These are phyloP conservation scores for Blastobotrys americana DNA, from an alignment of 805 yeast genomes.

Conservation along the genomic window DNA sequence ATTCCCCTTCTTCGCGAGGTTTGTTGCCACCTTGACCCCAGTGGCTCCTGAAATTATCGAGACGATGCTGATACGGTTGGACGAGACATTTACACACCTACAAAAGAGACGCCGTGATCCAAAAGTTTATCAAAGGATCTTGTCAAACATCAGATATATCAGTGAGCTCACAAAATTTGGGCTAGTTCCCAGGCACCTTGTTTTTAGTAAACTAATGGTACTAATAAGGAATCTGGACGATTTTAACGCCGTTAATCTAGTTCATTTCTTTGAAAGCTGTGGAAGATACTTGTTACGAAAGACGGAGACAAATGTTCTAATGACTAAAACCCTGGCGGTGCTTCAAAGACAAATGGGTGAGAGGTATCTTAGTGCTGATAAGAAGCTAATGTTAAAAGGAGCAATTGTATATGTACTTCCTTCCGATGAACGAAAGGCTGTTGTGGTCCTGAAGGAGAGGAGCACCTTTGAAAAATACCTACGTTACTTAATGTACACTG, in stretches of 20 bases:
- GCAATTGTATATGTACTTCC: conserved; percentile 30
- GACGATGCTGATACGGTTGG: conserved; percentile 49
- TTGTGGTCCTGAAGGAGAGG: conserved; percentile 19
- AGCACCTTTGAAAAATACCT: conserved; percentile 36
- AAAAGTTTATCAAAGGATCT: conserved; percentile 16
- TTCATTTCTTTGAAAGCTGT: conserved; percentile 64
- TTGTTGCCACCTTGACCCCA: conserved; percentile 53
- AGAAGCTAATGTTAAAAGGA: conserved; percentile 52
- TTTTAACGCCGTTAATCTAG: conserved; percentile 60
- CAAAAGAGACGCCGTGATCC: conserved; percentile 14
- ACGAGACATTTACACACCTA: conserved; percentile 28
- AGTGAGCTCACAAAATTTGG: conserved; percentile 72
- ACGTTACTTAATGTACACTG: conserved; percentile 44
- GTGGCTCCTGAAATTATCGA: conserved; percentile 44
- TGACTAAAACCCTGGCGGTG: conserved; percentile 55
- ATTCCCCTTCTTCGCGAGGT: conserved; percentile 49
- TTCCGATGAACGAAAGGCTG: conserved; percentile 35
- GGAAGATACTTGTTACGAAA: conserved; percentile 57
- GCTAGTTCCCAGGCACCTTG: conserved; percentile 59
- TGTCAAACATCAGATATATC: conserved; percentile 47
- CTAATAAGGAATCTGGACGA: conserved; percentile 47
- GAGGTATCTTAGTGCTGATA: conserved; percentile 44
- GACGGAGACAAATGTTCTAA: conserved; percentile 49
- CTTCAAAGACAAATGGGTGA: conserved; percentile 45
- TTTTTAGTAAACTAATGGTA: conserved; percentile 64